phyloP scores from a whole-genome alignment of 1,139 yeast genomes.

The Yamadazyma atlantica region DNA sequence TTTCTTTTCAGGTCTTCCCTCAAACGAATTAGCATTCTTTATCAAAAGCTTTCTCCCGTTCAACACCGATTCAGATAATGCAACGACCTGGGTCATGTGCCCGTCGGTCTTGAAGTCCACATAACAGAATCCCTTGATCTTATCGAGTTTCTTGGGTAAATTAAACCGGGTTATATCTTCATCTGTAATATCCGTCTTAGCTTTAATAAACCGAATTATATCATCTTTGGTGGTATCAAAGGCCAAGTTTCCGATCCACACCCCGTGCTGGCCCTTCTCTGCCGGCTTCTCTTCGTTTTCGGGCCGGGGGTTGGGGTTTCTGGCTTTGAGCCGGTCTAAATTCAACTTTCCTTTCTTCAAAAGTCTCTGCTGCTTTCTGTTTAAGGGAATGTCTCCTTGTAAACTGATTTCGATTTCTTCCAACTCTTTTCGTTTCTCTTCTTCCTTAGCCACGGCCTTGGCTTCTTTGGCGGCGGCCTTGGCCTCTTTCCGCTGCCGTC shows the following conservation, averaged over 20 bases:
- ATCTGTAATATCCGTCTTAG: conserved; percentile 55
- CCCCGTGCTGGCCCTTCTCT: conserved; percentile 61
- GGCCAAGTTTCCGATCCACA: conserved; percentile 93
- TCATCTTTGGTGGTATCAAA: conserved; percentile 84
- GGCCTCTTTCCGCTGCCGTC: conserved; percentile 7
- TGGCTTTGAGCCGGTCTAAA: conserved; percentile 53
- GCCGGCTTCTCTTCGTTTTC: conserved; percentile 25
- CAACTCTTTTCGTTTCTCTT: conserved; percentile 12
- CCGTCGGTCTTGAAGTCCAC: conserved; percentile 70
- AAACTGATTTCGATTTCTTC: conserved; percentile 83
- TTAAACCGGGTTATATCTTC: conserved; percentile 60
- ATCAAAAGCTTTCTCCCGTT: conserved; percentile 87
- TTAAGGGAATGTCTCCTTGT: conserved; percentile 74
- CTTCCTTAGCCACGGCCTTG: conserved; percentile 2
- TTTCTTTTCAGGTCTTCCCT: conserved; percentile 76
- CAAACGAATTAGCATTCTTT: conserved; percentile 77
- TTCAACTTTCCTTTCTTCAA: conserved; percentile 77
- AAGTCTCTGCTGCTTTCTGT: conserved; percentile 87
- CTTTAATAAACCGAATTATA: conserved; percentile 59
- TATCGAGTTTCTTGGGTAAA: conserved; percentile 61
- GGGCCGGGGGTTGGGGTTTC: conserved; percentile 46
- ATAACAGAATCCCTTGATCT: conserved; percentile 87
- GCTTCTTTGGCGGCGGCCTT: not conserved
- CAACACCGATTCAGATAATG: conserved; percentile 66
- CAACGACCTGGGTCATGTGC: conserved; percentile 65